These are phyloP conservation scores for Piromyces finnis DNA, from an alignment of 192 early-diverging fungal species.

Conservation along the genomic window DNA sequence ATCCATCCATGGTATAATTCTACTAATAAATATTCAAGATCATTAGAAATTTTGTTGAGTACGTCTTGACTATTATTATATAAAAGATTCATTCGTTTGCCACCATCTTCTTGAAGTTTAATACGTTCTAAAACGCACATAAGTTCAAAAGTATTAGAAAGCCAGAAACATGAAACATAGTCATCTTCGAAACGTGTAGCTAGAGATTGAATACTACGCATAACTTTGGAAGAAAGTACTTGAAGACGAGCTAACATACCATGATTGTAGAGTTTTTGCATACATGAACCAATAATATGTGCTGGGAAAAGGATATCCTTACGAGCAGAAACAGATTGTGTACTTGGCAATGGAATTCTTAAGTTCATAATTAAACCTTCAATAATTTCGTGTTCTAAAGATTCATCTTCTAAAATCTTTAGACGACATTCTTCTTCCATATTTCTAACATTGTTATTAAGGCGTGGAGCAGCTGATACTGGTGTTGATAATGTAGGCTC, in stretches of 20 bases:
- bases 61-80: slow-evolving; percentile 54
- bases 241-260: slow-evolving; percentile 76
- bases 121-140: not conserved
- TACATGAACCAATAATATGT: slow-evolving; percentile 49
- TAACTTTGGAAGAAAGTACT: slow-evolving; percentile 66
- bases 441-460: not conserved
- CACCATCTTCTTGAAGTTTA: slow-evolving; percentile 14
- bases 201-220: slow-evolving; percentile 37
- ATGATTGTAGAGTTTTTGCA: slow-evolving; percentile 53
- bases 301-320: slow-evolving; percentile 93
- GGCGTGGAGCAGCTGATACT: not conserved
- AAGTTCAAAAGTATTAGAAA: slow-evolving; percentile 91
- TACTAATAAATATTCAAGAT: slow-evolving; percentile 75
- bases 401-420: slow-evolving; percentile 23
- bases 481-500: not conserved
- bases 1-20: slow-evolving; percentile 98
- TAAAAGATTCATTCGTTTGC: slow-evolving; percentile 33
- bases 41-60: slow-evolving; percentile 71
- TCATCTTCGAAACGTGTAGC: slow-evolving; percentile 58
- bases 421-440: not conserved
- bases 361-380: slow-evolving; percentile 74
- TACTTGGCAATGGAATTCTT: slow-evolving; percentile 71
- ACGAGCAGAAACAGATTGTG: slow-evolving; percentile 50
- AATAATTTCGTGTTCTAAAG: slow-evolving; percentile 49
- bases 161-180: slow-evolving; percentile 85